Evolutionary conservation across 257 asterid genomes (phyloP), one percentile per base, ranked within the genome.

Genomic region (Euphrasia confusa): DNA sequence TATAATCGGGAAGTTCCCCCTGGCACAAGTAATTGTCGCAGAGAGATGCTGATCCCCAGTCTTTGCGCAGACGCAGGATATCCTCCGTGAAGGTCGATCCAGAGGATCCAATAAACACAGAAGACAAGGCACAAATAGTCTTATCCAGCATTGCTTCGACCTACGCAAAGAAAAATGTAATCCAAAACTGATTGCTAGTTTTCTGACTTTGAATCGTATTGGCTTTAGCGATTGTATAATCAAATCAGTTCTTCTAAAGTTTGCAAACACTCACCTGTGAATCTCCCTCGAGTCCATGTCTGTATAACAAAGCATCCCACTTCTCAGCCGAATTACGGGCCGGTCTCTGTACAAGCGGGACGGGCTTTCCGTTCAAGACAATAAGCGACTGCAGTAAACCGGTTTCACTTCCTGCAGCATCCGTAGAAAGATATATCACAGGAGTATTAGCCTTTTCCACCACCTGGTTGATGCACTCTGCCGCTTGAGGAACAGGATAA

Each of bases 131-230:
- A 74, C 97, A 89, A 6, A 93, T 87, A 24, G 95, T 85, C 75
- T 93, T 93, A 77, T 93, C 99, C 82, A 93, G 79, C 99, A 93
- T 93, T 35, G 97, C 97, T 66, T 89, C 99, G 61, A 93, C 95
- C 99, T 93, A 71, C 79, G 67, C 26, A 15, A 60, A 50, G 44
- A 3, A 30, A 14, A 55, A 61, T 67, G 60, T 24, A 13, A 30
- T 17, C 28, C n/a, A 15, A 40, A 40, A 7, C n/a, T 40, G 48
- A 40, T 40, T 40, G 12, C 10, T 40, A 40, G 48, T 30, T 30
- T 37, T 37, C 42, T 7, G 42, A 35, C 9, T 37, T 37, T 37
- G 42, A 37, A 37, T 8, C 3, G 11, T 37, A 37, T 37, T 8
- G 10, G 3, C 2, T 37, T 37, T 11, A 1, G 10, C 42, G 9